Percentiles rank a stretch among this genome's conserved stretches.
Evolutionary conservation across 2,329 filamentous ascomycete genomes (phyloP).

Genomic region (Dendrostoma leiphaemia): DNA sequence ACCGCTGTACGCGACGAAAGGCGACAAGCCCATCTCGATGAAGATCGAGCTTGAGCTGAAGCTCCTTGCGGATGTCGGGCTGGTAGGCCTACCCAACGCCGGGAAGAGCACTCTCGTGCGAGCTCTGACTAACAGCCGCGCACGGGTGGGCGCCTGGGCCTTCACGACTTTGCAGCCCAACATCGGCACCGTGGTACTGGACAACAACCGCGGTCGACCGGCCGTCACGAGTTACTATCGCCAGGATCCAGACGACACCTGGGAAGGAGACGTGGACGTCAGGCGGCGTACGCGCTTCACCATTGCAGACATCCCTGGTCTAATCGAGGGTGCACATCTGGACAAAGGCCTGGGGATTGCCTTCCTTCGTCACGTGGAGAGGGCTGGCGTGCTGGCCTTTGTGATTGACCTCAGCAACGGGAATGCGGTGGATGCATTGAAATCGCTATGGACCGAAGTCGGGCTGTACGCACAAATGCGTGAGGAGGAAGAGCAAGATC

Average conservation of each 20-base stretch:
- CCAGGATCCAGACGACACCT: slow-evolving; percentile 30
- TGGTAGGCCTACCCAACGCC: slow-evolving; percentile 93
- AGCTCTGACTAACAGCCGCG: slow-evolving; percentile 82
- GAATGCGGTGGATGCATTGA: slow-evolving; percentile 74
- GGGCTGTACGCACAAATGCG: slow-evolving; percentile 79
- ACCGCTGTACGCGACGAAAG: slow-evolving; percentile 86
- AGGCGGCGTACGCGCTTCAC: slow-evolving; percentile 76
- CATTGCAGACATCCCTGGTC: slow-evolving; percentile 90
- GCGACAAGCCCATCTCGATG: slow-evolving; percentile 75
- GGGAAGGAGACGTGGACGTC: slow-evolving; percentile 42
- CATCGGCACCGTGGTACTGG: slow-evolving; percentile 91
- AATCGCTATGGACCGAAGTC: slow-evolving; percentile 87
- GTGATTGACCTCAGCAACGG: slow-evolving; percentile 82
- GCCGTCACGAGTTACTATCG: slow-evolving; percentile 37
- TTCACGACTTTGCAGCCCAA: slow-evolving; percentile 96
- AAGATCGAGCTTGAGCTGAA: slow-evolving; percentile 88
- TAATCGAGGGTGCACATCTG: slow-evolving; percentile 89
- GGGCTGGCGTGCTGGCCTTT: slow-evolving; percentile 88
- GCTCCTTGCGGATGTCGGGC: slow-evolving; percentile 88
- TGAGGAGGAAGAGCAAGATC: slow-evolving; percentile 68
- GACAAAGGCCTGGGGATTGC: slow-evolving; percentile 88
- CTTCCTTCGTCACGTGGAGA: slow-evolving; percentile 91
- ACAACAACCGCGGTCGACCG: slow-evolving; percentile 79
- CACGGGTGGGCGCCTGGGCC: slow-evolving; percentile 89
- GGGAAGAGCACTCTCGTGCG: slow-evolving; percentile 92